Conservation (phyloP, 2,329 filamentous ascomycete genomes). For the Curvularia spicifera region DNA sequence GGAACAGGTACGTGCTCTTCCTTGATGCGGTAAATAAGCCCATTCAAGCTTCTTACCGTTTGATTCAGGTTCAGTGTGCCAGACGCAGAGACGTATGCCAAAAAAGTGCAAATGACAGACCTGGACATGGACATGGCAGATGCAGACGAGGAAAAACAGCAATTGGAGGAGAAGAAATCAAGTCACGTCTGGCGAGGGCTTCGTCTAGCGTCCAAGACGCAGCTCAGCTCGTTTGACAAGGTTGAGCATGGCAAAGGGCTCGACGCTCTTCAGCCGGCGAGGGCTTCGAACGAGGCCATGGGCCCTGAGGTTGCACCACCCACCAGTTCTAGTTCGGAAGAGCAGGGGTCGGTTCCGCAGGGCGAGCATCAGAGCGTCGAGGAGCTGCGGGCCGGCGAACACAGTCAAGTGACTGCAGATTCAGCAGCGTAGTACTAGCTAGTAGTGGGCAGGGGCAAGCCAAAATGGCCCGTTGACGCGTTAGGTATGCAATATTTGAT, state of each 20-base stretch:
- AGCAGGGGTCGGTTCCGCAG: constrained; percentile 47
- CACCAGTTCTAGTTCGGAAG: constrained; percentile 43
- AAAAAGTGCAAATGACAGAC: constrained; percentile 77
- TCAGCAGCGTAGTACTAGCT: constrained; percentile 33
- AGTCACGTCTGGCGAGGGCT: constrained; percentile 92
- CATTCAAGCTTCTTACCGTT: constrained; percentile 32
- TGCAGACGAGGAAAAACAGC: constrained; percentile 65
- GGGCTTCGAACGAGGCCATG: constrained; percentile 42
- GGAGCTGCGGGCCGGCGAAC: constrained; percentile 50
- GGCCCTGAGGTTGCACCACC: constrained; percentile 40
- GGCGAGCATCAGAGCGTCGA: constrained; percentile 47
- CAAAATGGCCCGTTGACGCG: constrained; percentile 30
- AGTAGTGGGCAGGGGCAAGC: constrained; percentile 29
- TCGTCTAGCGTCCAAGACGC: constrained; percentile 75
- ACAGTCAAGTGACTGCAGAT: constrained; percentile 47
- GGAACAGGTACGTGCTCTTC: constrained; percentile 55
- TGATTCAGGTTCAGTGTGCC: constrained; percentile 69
- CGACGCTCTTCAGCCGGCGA: constrained; percentile 55
- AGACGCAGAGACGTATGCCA: constrained; percentile 71
- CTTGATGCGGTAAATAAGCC: constrained; percentile 12
- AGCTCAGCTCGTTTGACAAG: constrained; percentile 81
- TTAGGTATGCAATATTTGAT: constrained; percentile 36
- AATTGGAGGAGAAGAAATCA: constrained; percentile 72
- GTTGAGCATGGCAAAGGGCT: constrained; percentile 77
- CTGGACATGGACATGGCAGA: constrained; percentile 85